Evolutionary conservation across 2,329 filamentous ascomycete genomes (phyloP), one percentile per base, ranked within the genome.

Genomic region (Chrysoporthe cubensis): DNA sequence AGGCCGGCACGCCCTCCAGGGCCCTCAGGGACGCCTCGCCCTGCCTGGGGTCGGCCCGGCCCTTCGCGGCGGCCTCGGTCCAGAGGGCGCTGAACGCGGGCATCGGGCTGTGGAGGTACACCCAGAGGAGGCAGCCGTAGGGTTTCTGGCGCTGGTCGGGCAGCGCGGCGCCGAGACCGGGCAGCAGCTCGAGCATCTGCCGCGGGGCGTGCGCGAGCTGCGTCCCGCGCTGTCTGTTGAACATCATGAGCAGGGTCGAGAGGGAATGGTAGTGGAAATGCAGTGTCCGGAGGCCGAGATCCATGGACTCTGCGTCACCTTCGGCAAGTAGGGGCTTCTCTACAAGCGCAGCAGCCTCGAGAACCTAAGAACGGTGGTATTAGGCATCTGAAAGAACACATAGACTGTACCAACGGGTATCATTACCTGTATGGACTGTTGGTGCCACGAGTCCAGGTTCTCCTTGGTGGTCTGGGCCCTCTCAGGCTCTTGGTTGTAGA

Each of bases 301-400:
- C 64, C 9, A 66, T 40, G 44, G 40, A 54, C 9, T 32, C 64
- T 37, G 48, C 44, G 16, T 50, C 58, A 16, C 16, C 2, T 34
- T 3, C 14, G n/a, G n/a, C 40, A 13, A 66, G 64, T 1, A 66
- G 57, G 3, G 64, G 64, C 58, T 66, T 66, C 44, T 66, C 64
- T 8, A 42, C 58, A 0, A 66, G 48, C n/a, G 58, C 64, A 32
- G 64, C 58, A 21, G 64, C 64, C 18, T 66, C 57, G n/a, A 66
- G 64, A 34, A 66, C 46, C 64, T 66, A 21, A 8, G 48, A 46
- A 16, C 5, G 26, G 37, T 32, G 57, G 18, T 9, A n/a, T 58
- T 46, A 56, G 34, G 21, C 21, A 14, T 21, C 2, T 1, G 26
- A 26, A 26, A 58, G 2, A 18, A 37, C 13, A 1, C 16, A 58